These are phyloP conservation scores for Dothidotthia symphoricarpi DNA, from an alignment of 2,329 filamentous ascomycete species.

Conservation along the genomic window DNA sequence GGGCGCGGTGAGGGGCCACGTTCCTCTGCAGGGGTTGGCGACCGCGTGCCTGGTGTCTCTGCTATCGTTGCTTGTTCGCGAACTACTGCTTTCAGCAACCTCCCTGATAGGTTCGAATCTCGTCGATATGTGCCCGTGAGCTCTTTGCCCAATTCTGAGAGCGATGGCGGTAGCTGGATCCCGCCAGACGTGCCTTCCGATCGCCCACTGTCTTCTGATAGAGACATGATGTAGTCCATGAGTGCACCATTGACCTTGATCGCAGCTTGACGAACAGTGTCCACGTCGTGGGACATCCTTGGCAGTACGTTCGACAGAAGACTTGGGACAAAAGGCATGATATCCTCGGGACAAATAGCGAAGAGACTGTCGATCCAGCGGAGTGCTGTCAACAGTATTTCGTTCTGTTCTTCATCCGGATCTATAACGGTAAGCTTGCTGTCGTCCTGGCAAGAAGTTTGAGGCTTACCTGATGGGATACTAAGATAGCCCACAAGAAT, in stretches of 20 bases:
- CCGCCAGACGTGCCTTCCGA: conserved; percentile 44
- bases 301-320: conserved; percentile 89
- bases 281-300: conserved; percentile 87
- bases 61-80: conserved; percentile 32
- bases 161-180: conserved; percentile 44
- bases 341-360: conserved; percentile 95
- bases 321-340: conserved; percentile 89
- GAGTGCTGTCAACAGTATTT: conserved; percentile 85
- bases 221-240: conserved; percentile 89
- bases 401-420: conserved; percentile 64
- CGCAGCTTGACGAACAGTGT: conserved; percentile 84
- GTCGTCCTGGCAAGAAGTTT: not conserved
- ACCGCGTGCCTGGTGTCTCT: conserved; percentile 32
- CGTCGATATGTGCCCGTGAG: conserved; percentile 42
- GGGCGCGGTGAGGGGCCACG: conserved; percentile 45
- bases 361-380: conserved; percentile 96
- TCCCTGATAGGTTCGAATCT: conserved; percentile 40
- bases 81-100: conserved; percentile 37
- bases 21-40: conserved; percentile 48
- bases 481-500: conserved; percentile 89
- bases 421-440: conserved; percentile 27
- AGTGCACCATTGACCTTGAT: conserved; percentile 85
- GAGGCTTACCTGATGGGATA: conserved; percentile 67
- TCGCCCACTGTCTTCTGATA: conserved; percentile 62
- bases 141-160: conserved; percentile 42